These are phyloP conservation scores for Actinomucor elegans DNA, from an alignment of 371 early-diverging fungal species.

Conservation along the genomic window DNA sequence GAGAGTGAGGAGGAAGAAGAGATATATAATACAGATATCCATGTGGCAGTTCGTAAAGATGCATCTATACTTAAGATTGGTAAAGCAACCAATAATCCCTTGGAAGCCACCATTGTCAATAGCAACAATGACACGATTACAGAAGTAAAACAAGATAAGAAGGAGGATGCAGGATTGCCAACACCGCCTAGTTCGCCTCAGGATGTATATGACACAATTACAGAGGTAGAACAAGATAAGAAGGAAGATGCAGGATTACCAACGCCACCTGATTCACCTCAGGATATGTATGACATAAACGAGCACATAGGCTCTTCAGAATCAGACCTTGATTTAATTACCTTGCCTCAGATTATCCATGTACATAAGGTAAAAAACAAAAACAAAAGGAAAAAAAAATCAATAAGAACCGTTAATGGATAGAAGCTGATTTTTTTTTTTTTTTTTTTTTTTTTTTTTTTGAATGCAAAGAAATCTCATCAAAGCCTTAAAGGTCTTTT, in stretches of 20 bases:
- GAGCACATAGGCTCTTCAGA: not conserved
- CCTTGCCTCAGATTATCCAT: constrained; percentile 10
- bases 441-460: too few species aligned
- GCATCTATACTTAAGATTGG: constrained; percentile 20
- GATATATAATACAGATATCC: constrained; percentile 1
- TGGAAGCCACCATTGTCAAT: not conserved
- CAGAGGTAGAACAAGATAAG: too few species aligned
- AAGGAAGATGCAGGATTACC: constrained; percentile 6
- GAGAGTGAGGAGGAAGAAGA: constrained; percentile 10
- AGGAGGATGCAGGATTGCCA: constrained; percentile 5
- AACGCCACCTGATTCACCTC: constrained; percentile 15
- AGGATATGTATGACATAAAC: not conserved
- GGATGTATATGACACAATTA: too few species aligned
- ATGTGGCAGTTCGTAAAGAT: constrained; percentile 18
- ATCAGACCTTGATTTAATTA: not conserved
- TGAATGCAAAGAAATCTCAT: constrained; percentile 19
- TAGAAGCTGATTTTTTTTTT: too few species aligned
- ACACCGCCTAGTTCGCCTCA: constrained; percentile 15
- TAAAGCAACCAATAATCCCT: not conserved
- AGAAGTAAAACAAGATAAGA: not conserved
- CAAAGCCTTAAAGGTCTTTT: constrained; percentile 19
- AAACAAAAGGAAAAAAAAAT: not conserved
- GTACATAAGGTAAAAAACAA: constrained; percentile 18
- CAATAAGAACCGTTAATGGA: too few species aligned
- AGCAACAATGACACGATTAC: not conserved